phyloP scores from a whole-genome alignment of 176 grass and related monocot species.

The Poa annua region DNA sequence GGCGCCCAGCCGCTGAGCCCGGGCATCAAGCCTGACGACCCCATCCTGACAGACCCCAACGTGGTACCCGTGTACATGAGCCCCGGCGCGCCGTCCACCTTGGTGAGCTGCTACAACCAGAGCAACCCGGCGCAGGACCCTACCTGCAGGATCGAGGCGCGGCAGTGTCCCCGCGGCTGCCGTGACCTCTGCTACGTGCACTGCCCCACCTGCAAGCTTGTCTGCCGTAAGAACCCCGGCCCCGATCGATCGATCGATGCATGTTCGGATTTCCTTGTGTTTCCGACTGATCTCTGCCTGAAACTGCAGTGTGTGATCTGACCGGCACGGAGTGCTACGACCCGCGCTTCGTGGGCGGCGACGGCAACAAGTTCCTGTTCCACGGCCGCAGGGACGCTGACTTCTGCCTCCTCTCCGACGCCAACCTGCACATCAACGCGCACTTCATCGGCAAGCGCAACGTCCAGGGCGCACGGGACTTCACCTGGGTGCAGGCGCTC shows the following conservation, averaged over 20 bases:
- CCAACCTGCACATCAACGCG: conserved; percentile 79
- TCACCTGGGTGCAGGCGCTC: conserved; percentile 67
- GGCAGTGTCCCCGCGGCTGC: conserved; percentile 43
- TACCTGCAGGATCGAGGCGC: neutral
- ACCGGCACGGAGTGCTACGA: conserved; percentile 52
- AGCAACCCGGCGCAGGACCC: neutral
- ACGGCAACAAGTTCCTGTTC: conserved; percentile 62
- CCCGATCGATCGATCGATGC: neutral
- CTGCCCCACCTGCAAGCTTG: conserved; percentile 60
- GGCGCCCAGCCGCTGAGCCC: conserved; percentile 18
- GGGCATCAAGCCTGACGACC: neutral
- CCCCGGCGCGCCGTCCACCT: conserved; percentile 18
- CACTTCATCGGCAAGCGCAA: conserved; percentile 82
- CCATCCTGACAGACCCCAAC: conserved; percentile 27
- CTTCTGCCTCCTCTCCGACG: conserved; percentile 77
- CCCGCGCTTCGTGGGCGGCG: conserved; percentile 60
- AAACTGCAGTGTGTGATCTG: conserved; percentile 46
- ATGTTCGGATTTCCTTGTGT: no score
- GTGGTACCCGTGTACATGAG: conserved; percentile 41
- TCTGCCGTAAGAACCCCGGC: conserved; percentile 53
- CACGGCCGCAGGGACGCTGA: conserved; percentile 56
- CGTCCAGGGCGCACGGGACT: conserved; percentile 23
- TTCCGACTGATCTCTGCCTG: neutral
- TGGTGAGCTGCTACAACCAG: conserved; percentile 50
- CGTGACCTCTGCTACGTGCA: conserved; percentile 56